Conservation (phyloP, 306 rosid species). For the Mucuna pruriens region DNA sequence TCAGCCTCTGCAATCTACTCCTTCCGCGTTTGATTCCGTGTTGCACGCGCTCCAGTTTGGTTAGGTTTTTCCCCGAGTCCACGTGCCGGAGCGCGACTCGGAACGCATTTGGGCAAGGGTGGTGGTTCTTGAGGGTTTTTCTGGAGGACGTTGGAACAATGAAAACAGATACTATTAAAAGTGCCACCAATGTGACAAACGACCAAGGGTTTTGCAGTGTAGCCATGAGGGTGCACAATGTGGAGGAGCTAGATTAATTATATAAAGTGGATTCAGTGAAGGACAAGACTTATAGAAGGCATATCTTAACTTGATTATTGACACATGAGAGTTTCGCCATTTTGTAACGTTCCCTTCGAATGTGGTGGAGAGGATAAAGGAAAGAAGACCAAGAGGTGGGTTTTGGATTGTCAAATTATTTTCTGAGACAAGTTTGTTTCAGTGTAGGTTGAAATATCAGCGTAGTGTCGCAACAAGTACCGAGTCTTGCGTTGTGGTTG, state of each 20-base stretch:
- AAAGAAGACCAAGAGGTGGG: slow-evolving; percentile 17
- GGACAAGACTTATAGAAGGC: slow-evolving; percentile 33
- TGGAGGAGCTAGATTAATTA: not conserved
- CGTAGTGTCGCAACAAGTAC: slow-evolving; percentile 37
- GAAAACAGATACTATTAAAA: slow-evolving; percentile 29
- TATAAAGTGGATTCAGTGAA: slow-evolving; percentile 2
- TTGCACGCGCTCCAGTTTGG: slow-evolving; percentile 70
- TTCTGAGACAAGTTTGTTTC: not conserved
- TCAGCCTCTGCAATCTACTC: slow-evolving; percentile 59
- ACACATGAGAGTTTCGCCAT: slow-evolving; percentile 18
- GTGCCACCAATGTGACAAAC: slow-evolving; percentile 26
- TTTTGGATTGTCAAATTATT: not conserved
- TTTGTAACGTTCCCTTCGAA: slow-evolving; percentile 39
- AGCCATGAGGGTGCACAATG: slow-evolving; percentile 37
- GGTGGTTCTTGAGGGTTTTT: slow-evolving; percentile 28
- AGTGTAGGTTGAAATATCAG: slow-evolving; percentile 50
- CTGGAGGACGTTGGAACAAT: slow-evolving; percentile 52
- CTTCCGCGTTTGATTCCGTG: slow-evolving; percentile 62
- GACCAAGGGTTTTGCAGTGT: slow-evolving; percentile 9
- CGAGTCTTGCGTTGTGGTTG: slow-evolving; percentile 46
- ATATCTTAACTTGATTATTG: not conserved
- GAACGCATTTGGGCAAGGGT: slow-evolving; percentile 42
- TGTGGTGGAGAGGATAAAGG: slow-evolving; percentile 43
- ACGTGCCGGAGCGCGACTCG: slow-evolving; percentile 66
- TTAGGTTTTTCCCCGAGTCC: slow-evolving; percentile 68